These are phyloP conservation scores for Beauveria bassiana DNA, from an alignment of 2,329 filamentous ascomycete genomes.

Conservation along the genomic window DNA sequence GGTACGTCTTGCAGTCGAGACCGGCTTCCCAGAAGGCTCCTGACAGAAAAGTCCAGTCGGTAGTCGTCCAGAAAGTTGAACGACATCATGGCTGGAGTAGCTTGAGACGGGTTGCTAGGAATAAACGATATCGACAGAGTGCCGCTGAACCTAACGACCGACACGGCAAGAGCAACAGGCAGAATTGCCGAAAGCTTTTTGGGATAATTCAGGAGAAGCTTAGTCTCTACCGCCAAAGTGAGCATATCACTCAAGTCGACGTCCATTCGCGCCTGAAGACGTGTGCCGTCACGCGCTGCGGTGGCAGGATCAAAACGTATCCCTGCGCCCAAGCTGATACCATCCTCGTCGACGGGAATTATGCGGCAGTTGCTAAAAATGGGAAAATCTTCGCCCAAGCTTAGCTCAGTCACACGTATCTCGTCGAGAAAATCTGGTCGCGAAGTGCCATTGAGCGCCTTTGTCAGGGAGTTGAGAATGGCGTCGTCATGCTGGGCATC, in stretches of 20 bases:
- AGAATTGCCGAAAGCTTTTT: slow-evolving; percentile 82
- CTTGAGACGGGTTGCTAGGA: slow-evolving; percentile 60
- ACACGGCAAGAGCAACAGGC: slow-evolving; percentile 85
- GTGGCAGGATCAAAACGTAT: slow-evolving; percentile 44
- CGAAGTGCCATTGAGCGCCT: slow-evolving; percentile 75
- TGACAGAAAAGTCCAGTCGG: slow-evolving; percentile 72
- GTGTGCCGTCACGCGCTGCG: slow-evolving; percentile 55
- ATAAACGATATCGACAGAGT: slow-evolving; percentile 92
- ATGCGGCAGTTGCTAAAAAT: slow-evolving; percentile 98
- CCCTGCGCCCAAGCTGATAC: slow-evolving; percentile 45
- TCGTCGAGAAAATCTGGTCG: slow-evolving; percentile 90
- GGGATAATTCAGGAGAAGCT: slow-evolving; percentile 88
- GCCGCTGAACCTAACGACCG: slow-evolving; percentile 87
- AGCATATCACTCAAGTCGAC: slow-evolving; percentile 95
- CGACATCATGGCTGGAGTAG: slow-evolving; percentile 77
- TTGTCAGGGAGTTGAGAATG: slow-evolving; percentile 77
- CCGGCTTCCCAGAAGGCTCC: slow-evolving; percentile 72
- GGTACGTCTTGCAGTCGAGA: slow-evolving; percentile 77
- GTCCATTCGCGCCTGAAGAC: slow-evolving; percentile 91
- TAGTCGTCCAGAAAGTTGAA: slow-evolving; percentile 94
- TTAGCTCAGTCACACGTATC: slow-evolving; percentile 89
- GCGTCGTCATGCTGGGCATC: slow-evolving; percentile 89
- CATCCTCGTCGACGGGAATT: slow-evolving; percentile 81
- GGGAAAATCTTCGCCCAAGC: slow-evolving; percentile 90
- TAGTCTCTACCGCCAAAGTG: slow-evolving; percentile 89